Percentiles rank a stretch among this genome's conserved stretches.
Evolutionary conservation across 495 filamentous ascomycete genomes (phyloP).

Genomic region (Immersiella caudata): DNA sequence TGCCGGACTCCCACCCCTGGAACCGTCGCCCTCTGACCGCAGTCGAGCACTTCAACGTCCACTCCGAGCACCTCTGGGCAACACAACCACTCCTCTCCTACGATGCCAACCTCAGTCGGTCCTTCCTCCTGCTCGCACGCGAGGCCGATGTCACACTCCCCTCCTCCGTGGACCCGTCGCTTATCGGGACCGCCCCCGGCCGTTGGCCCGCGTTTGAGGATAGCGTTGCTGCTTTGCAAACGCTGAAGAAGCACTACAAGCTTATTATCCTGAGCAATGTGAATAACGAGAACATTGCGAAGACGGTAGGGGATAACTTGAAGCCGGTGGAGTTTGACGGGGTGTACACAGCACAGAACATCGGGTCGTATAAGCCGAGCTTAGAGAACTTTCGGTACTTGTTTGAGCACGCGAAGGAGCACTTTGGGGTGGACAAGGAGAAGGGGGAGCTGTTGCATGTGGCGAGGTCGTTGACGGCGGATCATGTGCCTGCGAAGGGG

Average conservation of each 20-base stretch:
- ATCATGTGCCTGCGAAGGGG: conserved; percentile 69
- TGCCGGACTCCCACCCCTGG: conserved; percentile 47
- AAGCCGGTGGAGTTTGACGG: conserved; percentile 59
- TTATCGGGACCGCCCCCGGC: conserved; percentile 59
- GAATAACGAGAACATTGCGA: conserved; percentile 62
- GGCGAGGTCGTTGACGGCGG: conserved; percentile 69
- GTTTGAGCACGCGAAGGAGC: conserved; percentile 53
- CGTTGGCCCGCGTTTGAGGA: conserved; percentile 69
- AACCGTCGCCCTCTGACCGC: conserved; percentile 39
- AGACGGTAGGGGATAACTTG: conserved; percentile 53
- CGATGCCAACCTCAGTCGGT: conserved; percentile 54
- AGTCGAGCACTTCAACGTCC: conserved; percentile 37
- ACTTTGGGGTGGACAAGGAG: conserved; percentile 57
- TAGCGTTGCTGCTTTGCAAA: conserved; percentile 59
- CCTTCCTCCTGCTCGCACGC: conserved; percentile 51
- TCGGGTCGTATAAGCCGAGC: conserved; percentile 77
- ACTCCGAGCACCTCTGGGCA: conserved; percentile 44
- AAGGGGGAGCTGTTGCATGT: conserved; percentile 65
- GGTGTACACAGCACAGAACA: conserved; percentile 72
- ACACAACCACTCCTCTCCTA: conserved; percentile 59
- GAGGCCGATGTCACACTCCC: conserved; percentile 44
- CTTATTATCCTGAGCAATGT: conserved; percentile 75
- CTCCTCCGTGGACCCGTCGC: conserved; percentile 33
- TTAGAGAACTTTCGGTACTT: conserved; percentile 68
- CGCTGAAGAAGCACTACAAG: conserved; percentile 62